These are phyloP conservation scores for Candida railenensis DNA, from an alignment of 805 yeast species.

Conservation along the genomic window DNA sequence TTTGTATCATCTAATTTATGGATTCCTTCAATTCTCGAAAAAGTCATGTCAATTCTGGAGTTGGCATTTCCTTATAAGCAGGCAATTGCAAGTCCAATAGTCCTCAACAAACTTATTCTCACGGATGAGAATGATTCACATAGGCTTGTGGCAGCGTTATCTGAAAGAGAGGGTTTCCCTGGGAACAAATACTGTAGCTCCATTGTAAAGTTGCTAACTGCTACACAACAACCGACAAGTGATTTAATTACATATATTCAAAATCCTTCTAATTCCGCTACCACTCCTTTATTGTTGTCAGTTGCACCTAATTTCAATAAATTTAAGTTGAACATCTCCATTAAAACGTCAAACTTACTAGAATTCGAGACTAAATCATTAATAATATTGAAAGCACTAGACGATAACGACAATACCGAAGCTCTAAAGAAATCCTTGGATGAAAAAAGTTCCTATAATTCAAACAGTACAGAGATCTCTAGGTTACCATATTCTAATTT, in stretches of 20 bases:
- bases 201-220: slow-evolving; percentile 16
- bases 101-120: slow-evolving; percentile 22
- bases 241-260: slow-evolving; percentile 26
- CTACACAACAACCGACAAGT: slow-evolving; percentile 10
- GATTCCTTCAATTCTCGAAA: not conserved
- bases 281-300: slow-evolving; percentile 31
- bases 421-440: slow-evolving; percentile 9
- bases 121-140: slow-evolving; percentile 25
- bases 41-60: slow-evolving; percentile 14
- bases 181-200: slow-evolving; percentile 14
- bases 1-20: not conserved
- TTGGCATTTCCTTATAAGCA: slow-evolving; percentile 28
- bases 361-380: slow-evolving; percentile 15
- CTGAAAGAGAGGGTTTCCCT: slow-evolving; percentile 11
- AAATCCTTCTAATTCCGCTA: slow-evolving; percentile 12
- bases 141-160: slow-evolving; percentile 19
- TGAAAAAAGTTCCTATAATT: slow-evolving; percentile 2
- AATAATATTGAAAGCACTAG: slow-evolving; percentile 31
- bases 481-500: slow-evolving; percentile 25
- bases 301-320: slow-evolving; percentile 20
- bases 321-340: slow-evolving; percentile 29
- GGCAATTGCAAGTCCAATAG: slow-evolving; percentile 11
- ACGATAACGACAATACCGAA: slow-evolving; percentile 11
- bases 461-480: slow-evolving; percentile 21
- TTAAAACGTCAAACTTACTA: slow-evolving; percentile 12